Conservation (phyloP, 2,329 filamentous ascomycete species). For the Sphaerulina populicola region DNA sequence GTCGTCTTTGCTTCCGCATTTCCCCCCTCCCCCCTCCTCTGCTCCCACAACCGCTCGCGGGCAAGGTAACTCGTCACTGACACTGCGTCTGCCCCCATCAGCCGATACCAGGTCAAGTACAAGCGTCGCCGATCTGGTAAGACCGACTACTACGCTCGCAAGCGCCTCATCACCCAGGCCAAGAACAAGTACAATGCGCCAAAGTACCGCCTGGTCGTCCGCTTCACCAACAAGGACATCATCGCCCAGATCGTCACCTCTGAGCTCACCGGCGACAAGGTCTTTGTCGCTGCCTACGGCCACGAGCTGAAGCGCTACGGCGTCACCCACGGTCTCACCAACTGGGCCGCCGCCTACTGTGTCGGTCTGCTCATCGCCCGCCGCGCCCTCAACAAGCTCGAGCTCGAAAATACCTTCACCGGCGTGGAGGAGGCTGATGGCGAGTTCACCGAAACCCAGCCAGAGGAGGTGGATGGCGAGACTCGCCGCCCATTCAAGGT, state of each 20-base stretch:
- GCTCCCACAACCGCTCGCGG: too few relatives aligned
- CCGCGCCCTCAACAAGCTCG: conserved; percentile 94
- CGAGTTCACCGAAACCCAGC: conserved; percentile 94
- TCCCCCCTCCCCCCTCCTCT: conserved; percentile 72
- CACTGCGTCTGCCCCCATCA: conserved; percentile 42
- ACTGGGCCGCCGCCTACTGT: conserved; percentile 97
- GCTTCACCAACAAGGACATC: conserved; percentile 79
- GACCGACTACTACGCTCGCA: conserved; percentile 99
- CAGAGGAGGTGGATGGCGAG: conserved; percentile 79
- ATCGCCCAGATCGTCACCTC: conserved; percentile 94
- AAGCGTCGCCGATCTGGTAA: conserved; percentile 91
- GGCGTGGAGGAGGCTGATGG: conserved; percentile 96
- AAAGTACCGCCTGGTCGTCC: conserved; percentile 99
- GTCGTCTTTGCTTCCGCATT: neutral
- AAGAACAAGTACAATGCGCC: conserved; percentile 99
- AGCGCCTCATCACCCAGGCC: conserved; percentile 98
- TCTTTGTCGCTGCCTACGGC: conserved; percentile 83
- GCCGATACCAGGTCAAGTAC: conserved; percentile 99
- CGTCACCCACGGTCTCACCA: conserved; percentile 96
- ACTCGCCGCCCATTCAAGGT: conserved; percentile 96
- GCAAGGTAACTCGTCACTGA: conserved; percentile 94
- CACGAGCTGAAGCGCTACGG: conserved; percentile 98
- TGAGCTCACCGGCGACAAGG: conserved; percentile 96
- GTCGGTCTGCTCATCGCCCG: conserved; percentile 95
- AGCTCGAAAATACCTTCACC: conserved; percentile 81